Evolutionary conservation across 2,329 filamentous ascomycete genomes (phyloP), one percentile per base, ranked within the genome.

Genomic region (Penicillium sp.): DNA sequence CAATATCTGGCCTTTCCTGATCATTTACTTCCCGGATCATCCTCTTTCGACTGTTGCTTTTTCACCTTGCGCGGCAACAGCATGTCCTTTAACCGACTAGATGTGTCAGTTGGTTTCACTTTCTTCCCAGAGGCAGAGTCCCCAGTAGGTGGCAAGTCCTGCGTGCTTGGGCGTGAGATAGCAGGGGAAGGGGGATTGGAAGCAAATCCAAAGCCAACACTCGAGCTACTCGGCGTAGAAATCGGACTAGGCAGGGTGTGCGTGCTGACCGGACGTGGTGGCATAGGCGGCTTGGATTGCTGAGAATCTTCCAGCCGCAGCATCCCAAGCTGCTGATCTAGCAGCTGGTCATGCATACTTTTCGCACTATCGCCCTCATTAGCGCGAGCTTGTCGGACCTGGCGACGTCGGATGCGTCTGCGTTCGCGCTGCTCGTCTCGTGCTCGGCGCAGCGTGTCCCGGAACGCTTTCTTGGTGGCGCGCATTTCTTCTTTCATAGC

Each of bases 401-500:
- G 65, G 35, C 57, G 66, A 22, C 65, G 60, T 31, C 62, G 66
- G 34, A 57, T 55, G 22, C 65, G 62, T 32, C 63, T 59, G n/a
- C 65, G 54, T 18, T 71, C 70, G 4, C 66, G 68, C 47, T 72
- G 66, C 55, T 74, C 73, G 8, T 72, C 67, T n/a, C 72, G 64
- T 1, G 74, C 72, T 5, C 72, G 69, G 4, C 66, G 66, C 16
- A 72, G 57, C 6, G 74, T 62, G 9, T 72, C 69, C 10, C 67
- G 62, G 56, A 76, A 76, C 4, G 72, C 72, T 47, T 74, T 69
- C 42, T 67, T 70, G 6, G 74, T 71, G 1, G 68, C 67, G n/a
- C 66, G 65, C 50, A 73, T 64, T 57, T 77, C 74, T 42, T 70
- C 68, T 53, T 74, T 76, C 52, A 74, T 61, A 2, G 69, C 68